A percentile compares a stretch with the other conserved stretches of the same genome.
Evolutionary conservation across 2,329 filamentous ascomycete genomes (phyloP).

Genomic region (Kalmusia sp.): DNA sequence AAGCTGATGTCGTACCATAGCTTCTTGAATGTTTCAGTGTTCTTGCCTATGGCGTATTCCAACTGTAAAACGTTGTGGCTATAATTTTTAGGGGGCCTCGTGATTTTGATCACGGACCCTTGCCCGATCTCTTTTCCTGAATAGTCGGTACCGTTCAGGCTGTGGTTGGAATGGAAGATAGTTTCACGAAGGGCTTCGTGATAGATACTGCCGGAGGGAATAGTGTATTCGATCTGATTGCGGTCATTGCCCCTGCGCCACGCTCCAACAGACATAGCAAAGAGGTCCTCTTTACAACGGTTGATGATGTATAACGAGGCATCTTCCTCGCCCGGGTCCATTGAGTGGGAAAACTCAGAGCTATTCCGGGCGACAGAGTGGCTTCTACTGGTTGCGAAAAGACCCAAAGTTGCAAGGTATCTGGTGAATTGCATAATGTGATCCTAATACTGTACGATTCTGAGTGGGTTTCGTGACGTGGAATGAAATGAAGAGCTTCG

Average conservation of each 20-base stretch:
- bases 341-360: background rate
- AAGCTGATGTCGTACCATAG: conserved; percentile 24
- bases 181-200: conserved; percentile 1
- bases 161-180: background rate
- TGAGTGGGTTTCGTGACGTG: too few relatives aligned
- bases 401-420: too few relatives aligned
- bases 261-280: background rate
- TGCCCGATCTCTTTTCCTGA: background rate
- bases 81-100: background rate
- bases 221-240: background rate
- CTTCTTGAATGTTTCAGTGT: conserved; percentile 10
- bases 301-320: conserved; percentile 6
- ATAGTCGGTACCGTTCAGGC: background rate
- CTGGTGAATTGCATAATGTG: too few relatives aligned
- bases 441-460: too few relatives aligned
- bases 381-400: too few relatives aligned
- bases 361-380: too few relatives aligned
- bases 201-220: background rate
- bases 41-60: conserved; percentile 12
- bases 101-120: background rate
- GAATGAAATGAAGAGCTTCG: too few relatives aligned
- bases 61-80: background rate
- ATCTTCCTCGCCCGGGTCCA: background rate
- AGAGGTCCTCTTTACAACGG: background rate
- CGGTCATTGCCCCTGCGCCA: background rate